Evolutionary conservation across 768 basidiomycete genomes (phyloP), one percentile per base, ranked within the genome.

Genomic region (Tricholomella constricta): DNA sequence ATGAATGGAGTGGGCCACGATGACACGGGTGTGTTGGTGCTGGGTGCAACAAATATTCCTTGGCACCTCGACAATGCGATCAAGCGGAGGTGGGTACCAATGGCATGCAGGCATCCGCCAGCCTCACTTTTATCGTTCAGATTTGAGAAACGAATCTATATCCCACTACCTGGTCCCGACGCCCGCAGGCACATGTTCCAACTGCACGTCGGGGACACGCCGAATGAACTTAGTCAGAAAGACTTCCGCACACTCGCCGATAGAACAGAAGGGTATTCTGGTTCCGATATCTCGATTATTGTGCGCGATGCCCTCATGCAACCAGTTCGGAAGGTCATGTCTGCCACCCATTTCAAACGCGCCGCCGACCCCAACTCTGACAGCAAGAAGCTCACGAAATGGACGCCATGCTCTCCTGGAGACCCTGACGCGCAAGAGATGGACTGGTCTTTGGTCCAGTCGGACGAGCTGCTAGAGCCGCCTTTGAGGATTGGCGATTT

Each of bases 1-100:
- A 98, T 98, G 94, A 93, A 98, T 57, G 97, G 97, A 35, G 96
- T 98, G 2, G 97, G 97, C 0, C 93, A 98, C 64, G 97, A 99
- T 54, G 95, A 97, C 69, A 91, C 91, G 0, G 97, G 97, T 8
- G 92, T 99, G 0, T 81, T 99, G 17, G 94, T 98, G 8, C 81
- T 99, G 19, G 97, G 95, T 26, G 97, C 97, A 8, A 99, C 97
- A 4, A 99, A 99, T 61, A 97, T 98, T 47, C 97, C 97, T 2
- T 98, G 96, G 96, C 91, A 94, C 66, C 80, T 98, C 41, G 96
- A 98, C 67, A 89, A 91, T 57, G 96, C 96, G 38, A 98, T 98
- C 74, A 98, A 98, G 71, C 88, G 97, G 66, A 84, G 96, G 84
- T 89, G 48, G 57, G 81, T 66, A 11, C 31, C 19, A 45, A 46